Conservation (phyloP, 163 green algal genomes). For the Scenedesmus sp. region DNA sequence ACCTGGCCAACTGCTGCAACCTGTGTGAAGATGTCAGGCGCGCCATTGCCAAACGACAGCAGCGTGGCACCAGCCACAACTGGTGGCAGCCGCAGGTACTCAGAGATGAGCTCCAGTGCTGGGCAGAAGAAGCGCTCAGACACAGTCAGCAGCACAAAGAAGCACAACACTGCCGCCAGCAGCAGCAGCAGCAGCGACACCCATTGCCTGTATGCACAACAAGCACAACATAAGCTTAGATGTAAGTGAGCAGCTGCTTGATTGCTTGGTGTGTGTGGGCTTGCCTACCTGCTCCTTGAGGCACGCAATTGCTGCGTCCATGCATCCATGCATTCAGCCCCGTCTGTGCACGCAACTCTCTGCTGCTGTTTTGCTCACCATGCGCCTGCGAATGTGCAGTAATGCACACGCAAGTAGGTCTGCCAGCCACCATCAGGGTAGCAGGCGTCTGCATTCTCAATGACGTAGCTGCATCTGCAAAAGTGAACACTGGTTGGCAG, state of each 20-base stretch:
- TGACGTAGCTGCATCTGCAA: constrained; percentile 55
- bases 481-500: not conserved
- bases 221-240: not conserved
- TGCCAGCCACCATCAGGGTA: constrained; percentile 57
- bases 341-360: not conserved
- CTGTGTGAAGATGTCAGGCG: constrained; percentile 93
- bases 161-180: constrained; percentile 58
- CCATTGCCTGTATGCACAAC: constrained; percentile 44
- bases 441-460: constrained; percentile 45
- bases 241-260: not conserved
- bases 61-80: constrained; percentile 92
- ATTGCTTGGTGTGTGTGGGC: too few relatives aligned
- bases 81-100: constrained; percentile 77
- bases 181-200: constrained; percentile 61
- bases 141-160: constrained; percentile 61
- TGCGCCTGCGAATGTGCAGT: constrained; percentile 61
- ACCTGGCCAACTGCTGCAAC: constrained; percentile 82
- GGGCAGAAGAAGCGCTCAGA: constrained; percentile 76
- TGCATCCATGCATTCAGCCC: constrained; percentile 17
- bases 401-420: constrained; percentile 71
- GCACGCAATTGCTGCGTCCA: not conserved
- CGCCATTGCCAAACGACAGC: constrained; percentile 92
- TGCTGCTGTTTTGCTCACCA: constrained; percentile 41
- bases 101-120: constrained; percentile 78
- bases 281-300: not conserved